Conservation (phyloP, 371 early-diverging fungal species). For the Haplosporangium sp. region DNA sequence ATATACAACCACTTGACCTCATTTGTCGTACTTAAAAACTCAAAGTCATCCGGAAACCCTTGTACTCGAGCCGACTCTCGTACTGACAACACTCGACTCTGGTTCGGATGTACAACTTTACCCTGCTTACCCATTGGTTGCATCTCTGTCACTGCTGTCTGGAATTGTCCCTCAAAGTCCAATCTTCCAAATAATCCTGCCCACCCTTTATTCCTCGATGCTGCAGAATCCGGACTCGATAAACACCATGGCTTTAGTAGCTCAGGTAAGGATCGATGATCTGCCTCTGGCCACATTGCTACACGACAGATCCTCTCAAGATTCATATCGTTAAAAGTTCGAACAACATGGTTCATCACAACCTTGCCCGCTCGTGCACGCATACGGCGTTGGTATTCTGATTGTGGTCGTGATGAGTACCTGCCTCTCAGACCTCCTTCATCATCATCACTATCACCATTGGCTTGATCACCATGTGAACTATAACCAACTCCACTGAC, state of each 20-base stretch:
- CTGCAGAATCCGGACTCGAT: background rate
- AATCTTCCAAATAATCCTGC: conserved; percentile 22
- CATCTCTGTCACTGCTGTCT: conserved; percentile 54
- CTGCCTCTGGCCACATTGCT: background rate
- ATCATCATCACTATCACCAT: background rate
- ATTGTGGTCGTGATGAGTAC: background rate
- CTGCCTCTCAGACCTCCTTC: background rate
- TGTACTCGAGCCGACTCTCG: conserved; percentile 73
- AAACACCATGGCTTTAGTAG: background rate
- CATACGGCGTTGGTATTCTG: conserved; percentile 4
- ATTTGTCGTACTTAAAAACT: conserved; percentile 51
- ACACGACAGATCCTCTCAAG: conserved; percentile 2
- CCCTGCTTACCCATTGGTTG: conserved; percentile 69
- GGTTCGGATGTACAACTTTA: conserved; percentile 69
- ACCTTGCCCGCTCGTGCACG: background rate
- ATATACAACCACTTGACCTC: conserved; percentile 26
- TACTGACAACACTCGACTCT: conserved; percentile 65
- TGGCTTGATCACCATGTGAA: background rate
- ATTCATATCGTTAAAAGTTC: background rate
- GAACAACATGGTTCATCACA: conserved; percentile 1
- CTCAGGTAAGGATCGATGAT: background rate
- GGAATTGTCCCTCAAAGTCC: conserved; percentile 62
- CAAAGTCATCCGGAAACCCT: conserved; percentile 73
- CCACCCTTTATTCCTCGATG: background rate
- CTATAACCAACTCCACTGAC: background rate